These are phyloP conservation scores for Acrodontium crateriforme DNA, from an alignment of 2,329 filamentous ascomycete species.

Conservation along the genomic window DNA sequence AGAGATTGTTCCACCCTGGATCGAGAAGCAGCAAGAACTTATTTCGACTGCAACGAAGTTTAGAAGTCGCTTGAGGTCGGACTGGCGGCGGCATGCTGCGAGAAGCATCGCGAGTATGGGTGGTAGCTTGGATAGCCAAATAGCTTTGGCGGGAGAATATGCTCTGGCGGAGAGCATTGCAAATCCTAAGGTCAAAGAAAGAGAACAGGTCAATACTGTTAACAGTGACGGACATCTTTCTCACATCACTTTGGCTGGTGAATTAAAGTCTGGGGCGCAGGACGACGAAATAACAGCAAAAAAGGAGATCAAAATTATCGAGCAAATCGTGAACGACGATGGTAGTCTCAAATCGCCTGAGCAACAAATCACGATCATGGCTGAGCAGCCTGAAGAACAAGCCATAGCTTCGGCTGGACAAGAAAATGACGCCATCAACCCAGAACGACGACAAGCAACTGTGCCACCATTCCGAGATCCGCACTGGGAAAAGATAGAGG, in stretches of 20 bases:
- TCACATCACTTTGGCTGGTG: constrained; percentile 33
- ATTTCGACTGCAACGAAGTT: constrained; percentile 56
- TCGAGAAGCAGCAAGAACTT: constrained; percentile 94
- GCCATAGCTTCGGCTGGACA: no score
- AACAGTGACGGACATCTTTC: constrained; percentile 34
- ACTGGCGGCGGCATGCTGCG: constrained; percentile 76
- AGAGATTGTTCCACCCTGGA: constrained; percentile 93
- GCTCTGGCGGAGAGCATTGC: constrained; percentile 57
- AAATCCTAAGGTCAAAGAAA: constrained; percentile 40
- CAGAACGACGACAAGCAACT: constrained; percentile 8
- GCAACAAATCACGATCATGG: constrained; percentile 9
- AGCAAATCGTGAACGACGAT: constrained; percentile 20
- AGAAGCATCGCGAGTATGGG: constrained; percentile 64
- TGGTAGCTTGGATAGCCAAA: constrained; percentile 59
- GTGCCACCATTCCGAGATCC: constrained; percentile 56
- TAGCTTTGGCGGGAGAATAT: constrained; percentile 56
- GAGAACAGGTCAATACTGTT: constrained; percentile 32
- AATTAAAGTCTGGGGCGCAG: constrained; percentile 23
- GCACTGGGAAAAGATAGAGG: constrained; percentile 59
- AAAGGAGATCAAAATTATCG: constrained; percentile 24
- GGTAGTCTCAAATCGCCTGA: constrained; percentile 12
- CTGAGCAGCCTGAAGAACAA: constrained; percentile 4
- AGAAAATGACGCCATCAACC: neutral
- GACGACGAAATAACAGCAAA: constrained; percentile 8
- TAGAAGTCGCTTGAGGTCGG: constrained; percentile 56